phyloP scores from a whole-genome alignment of 2,329 filamentous ascomycete species.

The Fusarium newnesense region DNA sequence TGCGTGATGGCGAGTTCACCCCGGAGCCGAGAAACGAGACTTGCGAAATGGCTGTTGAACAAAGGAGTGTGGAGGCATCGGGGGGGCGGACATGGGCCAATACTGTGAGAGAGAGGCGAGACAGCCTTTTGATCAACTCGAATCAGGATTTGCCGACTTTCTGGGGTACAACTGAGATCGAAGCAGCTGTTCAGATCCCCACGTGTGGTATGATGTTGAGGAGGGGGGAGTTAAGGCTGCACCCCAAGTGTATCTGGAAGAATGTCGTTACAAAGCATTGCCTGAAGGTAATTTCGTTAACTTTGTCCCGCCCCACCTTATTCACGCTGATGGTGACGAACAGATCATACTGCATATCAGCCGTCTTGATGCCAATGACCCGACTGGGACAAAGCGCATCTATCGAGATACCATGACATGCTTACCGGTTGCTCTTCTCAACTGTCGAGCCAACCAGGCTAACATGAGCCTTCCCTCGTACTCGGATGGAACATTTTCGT shows the following conservation, averaged over 20 bases:
- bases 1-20: not conserved
- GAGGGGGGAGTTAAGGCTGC: not conserved
- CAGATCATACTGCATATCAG: not conserved
- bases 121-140: not conserved
- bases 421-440: not conserved
- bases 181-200: not conserved
- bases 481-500: not conserved
- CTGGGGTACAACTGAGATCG: not conserved
- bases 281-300: not conserved
- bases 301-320: not conserved
- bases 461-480: not conserved
- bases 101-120: not conserved
- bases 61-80: not conserved
- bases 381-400: not conserved
- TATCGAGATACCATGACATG: not conserved
- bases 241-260: conserved; percentile 3
- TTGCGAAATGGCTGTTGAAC: not conserved
- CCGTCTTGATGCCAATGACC: not conserved
- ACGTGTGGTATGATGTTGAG: not conserved
- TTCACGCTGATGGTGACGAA: not conserved
- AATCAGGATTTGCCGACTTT: not conserved
- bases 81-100: not conserved
- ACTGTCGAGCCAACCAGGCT: not conserved
- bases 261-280: not conserved
- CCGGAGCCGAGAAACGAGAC: not conserved